Percentiles rank a stretch among this genome's conserved stretches.
Evolutionary conservation across 352 stramenopile genomes (phyloP).

Genomic region (Pythium brachiatum): DNA sequence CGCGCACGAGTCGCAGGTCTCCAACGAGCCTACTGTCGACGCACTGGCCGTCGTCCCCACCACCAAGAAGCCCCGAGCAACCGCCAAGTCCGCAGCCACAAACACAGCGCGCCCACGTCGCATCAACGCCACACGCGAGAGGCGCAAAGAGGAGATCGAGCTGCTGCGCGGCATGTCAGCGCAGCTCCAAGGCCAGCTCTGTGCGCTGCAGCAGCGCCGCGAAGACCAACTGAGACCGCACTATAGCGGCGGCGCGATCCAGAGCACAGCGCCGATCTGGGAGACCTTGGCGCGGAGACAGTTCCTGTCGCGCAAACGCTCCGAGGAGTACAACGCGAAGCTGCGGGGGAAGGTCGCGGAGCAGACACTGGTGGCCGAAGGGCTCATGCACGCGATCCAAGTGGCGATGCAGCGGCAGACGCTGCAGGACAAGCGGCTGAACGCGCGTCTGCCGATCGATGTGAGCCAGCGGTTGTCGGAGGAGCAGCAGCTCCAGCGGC

Average conservation of each 20-base stretch:
- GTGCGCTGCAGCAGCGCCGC: background rate
- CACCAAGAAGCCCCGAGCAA: no score
- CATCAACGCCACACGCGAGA: constrained; percentile 5
- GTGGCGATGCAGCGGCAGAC: background rate
- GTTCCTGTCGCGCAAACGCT: constrained; percentile 35
- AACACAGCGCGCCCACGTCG: background rate
- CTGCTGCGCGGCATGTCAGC: background rate
- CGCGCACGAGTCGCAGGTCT: background rate
- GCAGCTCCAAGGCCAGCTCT: background rate
- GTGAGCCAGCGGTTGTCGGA: constrained; percentile 8
- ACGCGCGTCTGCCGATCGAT: background rate
- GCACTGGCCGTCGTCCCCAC: background rate
- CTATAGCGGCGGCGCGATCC: background rate
- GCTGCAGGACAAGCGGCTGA: background rate
- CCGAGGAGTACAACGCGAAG: constrained; percentile 18
- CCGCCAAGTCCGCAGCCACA: background rate
- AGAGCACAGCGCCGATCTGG: constrained; percentile 33
- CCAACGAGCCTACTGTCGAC: background rate
- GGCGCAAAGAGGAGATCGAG: background rate
- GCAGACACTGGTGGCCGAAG: background rate
- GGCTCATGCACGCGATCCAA: background rate
- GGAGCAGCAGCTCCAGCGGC: background rate
- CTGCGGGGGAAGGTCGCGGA: background rate
- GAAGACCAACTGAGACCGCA: background rate
- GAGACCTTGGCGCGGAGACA: constrained; percentile 36